These are phyloP conservation scores for cucumber (Cucumis sativus) DNA, from an alignment of 306 rosid species.

Conservation along the genomic window DNA sequence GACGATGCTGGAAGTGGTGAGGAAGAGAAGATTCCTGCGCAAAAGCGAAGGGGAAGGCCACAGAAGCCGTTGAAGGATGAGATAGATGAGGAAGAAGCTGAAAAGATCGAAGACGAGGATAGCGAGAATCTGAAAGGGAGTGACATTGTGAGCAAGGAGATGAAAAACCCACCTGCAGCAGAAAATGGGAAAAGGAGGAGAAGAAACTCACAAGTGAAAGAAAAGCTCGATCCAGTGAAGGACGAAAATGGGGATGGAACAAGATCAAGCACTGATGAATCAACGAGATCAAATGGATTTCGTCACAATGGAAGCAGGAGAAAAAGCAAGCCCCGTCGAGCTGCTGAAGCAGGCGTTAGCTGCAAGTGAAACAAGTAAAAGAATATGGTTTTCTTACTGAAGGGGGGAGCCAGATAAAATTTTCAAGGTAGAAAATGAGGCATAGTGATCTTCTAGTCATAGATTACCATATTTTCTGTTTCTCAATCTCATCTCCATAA, in stretches of 20 bases:
- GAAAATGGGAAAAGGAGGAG: constrained; percentile 44
- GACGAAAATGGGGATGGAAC: constrained; percentile 30
- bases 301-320: constrained; percentile 79
- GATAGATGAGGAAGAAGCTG: constrained; percentile 32
- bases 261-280: constrained; percentile 23
- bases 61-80: constrained; percentile 37
- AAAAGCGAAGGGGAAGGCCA: constrained; percentile 46
- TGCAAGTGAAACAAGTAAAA: constrained; percentile 34
- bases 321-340: constrained; percentile 77
- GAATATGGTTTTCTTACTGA: not conserved
- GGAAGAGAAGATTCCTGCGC: constrained; percentile 41
- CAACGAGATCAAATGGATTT: constrained; percentile 41
- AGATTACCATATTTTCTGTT: constrained; percentile 21
- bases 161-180: constrained; percentile 16
- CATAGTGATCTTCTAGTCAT: constrained; percentile 13
- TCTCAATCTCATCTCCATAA: constrained; percentile 20
- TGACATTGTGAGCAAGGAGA: constrained; percentile 21
- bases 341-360: constrained; percentile 86
- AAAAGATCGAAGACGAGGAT: constrained; percentile 27
- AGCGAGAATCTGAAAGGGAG: constrained; percentile 18
- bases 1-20: constrained; percentile 40
- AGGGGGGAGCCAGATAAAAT: not conserved
- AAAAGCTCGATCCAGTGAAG: constrained; percentile 25
- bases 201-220: constrained; percentile 27
- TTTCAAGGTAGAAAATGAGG: constrained; percentile 10